Evolutionary conservation across 768 basidiomycete genomes (phyloP).

Genomic region (Gautieria morchelliformis): DNA sequence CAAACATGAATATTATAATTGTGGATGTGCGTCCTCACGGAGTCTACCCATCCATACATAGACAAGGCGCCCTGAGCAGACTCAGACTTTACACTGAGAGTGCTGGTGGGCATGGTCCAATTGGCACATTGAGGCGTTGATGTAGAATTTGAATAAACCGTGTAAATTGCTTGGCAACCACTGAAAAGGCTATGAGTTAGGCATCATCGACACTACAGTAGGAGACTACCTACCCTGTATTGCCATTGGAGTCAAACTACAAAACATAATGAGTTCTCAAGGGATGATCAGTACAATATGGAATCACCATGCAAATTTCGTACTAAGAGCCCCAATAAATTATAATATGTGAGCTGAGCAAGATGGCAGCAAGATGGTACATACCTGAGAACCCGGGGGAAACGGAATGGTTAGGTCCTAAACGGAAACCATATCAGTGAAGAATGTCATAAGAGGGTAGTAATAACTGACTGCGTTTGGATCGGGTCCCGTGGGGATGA

Average conservation of each 20-base stretch:
- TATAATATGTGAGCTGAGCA: background rate
- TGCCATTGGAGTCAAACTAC: conserved; percentile 47
- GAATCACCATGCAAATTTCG: conserved; percentile 55
- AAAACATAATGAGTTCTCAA: background rate
- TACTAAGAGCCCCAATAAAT: conserved; percentile 27
- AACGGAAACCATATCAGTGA: conserved; percentile 3
- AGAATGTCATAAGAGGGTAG: background rate
- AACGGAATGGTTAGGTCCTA: conserved; percentile 56
- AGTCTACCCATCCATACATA: conserved; percentile 45
- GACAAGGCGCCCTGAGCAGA: conserved; percentile 42
- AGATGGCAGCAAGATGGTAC: conserved; percentile 6
- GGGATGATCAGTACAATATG: background rate
- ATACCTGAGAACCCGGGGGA: conserved; percentile 44
- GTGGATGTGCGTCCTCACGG: background rate
- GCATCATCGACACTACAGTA: background rate
- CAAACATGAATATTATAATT: background rate
- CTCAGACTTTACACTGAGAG: conserved; percentile 36
- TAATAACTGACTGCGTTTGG: conserved; percentile 37
- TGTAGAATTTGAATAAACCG: conserved; percentile 37
- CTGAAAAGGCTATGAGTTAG: conserved; percentile 14
- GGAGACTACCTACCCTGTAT: conserved; percentile 24
- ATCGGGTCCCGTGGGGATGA: conserved; percentile 38
- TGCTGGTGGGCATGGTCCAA: conserved; percentile 32
- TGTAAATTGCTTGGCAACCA: conserved; percentile 51
- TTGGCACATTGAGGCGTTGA: conserved; percentile 38